Conservation (phyloP, 495 filamentous ascomycete species). For the Penicillium alfredii region DNA sequence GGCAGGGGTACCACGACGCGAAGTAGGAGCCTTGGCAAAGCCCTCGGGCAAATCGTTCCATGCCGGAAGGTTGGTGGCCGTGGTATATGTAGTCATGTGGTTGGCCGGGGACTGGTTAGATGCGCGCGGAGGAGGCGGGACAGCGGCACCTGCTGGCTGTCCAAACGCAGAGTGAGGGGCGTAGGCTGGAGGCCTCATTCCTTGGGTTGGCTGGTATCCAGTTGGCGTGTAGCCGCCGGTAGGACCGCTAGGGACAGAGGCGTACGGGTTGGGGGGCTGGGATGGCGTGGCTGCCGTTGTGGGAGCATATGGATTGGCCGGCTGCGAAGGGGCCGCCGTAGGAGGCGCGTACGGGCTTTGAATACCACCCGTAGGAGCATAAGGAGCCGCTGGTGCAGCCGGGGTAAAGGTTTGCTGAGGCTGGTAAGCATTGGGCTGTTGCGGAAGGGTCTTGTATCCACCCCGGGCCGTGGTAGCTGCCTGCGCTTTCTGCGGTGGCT, state of each 20-base stretch:
- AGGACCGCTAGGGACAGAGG: conserved; percentile 38
- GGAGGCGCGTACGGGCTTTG: conserved; percentile 35
- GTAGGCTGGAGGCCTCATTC: conserved; percentile 24
- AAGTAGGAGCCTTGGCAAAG: conserved; percentile 63
- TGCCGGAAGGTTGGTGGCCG: conserved; percentile 60
- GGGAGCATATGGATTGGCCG: conserved; percentile 29
- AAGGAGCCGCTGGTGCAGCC: conserved; percentile 23
- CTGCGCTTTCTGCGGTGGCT: conserved; percentile 42
- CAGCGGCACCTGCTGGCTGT: conserved; percentile 32
- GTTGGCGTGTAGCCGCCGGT: conserved; percentile 29
- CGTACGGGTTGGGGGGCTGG: conserved; percentile 56
- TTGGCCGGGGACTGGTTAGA: conserved; percentile 53
- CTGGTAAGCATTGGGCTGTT: conserved; percentile 35
- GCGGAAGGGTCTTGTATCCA: conserved; percentile 32
- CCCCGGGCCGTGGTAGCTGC: conserved; percentile 20
- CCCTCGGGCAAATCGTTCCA: conserved; percentile 95
- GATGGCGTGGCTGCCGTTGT: conserved; percentile 27
- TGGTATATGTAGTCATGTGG: conserved; percentile 57
- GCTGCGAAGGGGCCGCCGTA: conserved; percentile 15
- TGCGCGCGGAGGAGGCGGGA: conserved; percentile 55
- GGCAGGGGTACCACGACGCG: conserved; percentile 66
- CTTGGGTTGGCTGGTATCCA: conserved; percentile 48
- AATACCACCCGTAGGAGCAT: too few species aligned
- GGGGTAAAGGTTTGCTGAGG: conserved; percentile 35
- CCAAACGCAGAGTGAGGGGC: conserved; percentile 35